Evolutionary conservation across 306 rosid species (phyloP).

Genomic region (Rosa persica): DNA sequence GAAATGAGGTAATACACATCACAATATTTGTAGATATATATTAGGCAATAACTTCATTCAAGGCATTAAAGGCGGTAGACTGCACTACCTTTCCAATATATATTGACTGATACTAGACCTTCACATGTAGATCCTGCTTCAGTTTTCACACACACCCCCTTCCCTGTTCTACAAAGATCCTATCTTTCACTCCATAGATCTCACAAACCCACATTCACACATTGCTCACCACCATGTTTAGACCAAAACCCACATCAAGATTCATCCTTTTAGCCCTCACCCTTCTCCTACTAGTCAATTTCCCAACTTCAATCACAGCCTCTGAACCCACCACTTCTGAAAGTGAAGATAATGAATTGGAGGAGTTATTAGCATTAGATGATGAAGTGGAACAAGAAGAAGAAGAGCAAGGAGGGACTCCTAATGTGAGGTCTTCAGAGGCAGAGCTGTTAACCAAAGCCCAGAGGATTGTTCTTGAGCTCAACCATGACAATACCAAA

Average conservation of each 20-base stretch:
- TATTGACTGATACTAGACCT: not conserved
- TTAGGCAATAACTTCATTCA: not conserved
- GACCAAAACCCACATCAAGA: conserved; percentile 51
- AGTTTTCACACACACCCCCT: conserved; percentile 14
- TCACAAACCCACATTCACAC: conserved; percentile 12
- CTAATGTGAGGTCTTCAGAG: conserved; percentile 56
- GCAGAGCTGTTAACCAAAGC: conserved; percentile 78
- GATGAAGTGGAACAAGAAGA: conserved; percentile 54
- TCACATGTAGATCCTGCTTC: not conserved
- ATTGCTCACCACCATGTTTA: conserved; percentile 32
- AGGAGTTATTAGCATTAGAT: conserved; percentile 77
- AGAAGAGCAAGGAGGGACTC: conserved; percentile 29
- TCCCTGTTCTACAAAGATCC: conserved; percentile 15
- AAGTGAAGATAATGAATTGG: conserved; percentile 52
- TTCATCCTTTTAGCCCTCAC: conserved; percentile 43
- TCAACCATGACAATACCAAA: conserved; percentile 67
- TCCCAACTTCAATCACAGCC: conserved; percentile 33
- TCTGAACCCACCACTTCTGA: conserved; percentile 40
- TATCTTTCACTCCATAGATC: conserved; percentile 39
- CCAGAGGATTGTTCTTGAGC: conserved; percentile 85
- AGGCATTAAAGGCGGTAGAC: conserved; percentile 13
- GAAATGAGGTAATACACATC: not conserved
- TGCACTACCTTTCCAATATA: not conserved
- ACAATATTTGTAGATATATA: not conserved
- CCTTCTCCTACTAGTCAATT: conserved; percentile 46